Percentiles rank a stretch among this genome's conserved stretches.
Evolutionary conservation across 306 rosid species (phyloP).

Genomic region (Casuarina cunninghamiana): DNA sequence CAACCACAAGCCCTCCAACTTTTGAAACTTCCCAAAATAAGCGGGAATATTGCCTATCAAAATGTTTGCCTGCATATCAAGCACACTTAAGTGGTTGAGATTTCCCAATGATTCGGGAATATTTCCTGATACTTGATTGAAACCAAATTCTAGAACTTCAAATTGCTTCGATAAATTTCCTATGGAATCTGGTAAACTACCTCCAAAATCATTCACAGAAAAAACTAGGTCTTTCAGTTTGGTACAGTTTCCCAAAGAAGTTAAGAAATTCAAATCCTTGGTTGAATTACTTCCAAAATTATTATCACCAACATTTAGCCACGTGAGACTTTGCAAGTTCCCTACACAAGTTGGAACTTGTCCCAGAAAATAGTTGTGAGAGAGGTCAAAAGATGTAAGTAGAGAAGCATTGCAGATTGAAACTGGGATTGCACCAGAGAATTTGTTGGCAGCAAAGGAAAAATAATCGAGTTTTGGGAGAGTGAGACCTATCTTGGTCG

Average conservation of each 20-base stretch:
- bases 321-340: background rate
- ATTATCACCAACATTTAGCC: background rate
- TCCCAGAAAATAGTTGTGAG: conserved; percentile 6
- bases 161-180: conserved; percentile 34
- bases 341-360: conserved; percentile 25
- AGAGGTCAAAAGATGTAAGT: background rate
- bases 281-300: conserved; percentile 30
- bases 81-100: background rate
- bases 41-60: too few relatives aligned
- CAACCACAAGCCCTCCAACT: conserved; percentile 23
- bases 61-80: background rate
- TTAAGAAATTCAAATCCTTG: conserved; percentile 31
- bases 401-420: conserved; percentile 38
- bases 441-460: conserved; percentile 11
- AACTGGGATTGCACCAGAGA: conserved; percentile 38
- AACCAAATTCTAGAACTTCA: accelerated
- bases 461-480: conserved; percentile 23
- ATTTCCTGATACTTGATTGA: conserved; percentile 24
- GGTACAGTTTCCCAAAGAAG: conserved; percentile 33
- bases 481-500: conserved; percentile 30
- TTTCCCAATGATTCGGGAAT: conserved; percentile 30
- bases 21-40: too few relatives aligned
- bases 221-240: background rate
- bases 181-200: conserved; percentile 24
- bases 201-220: conserved; percentile 32